phyloP scores from a whole-genome alignment of 192 early-diverging fungal genomes.

The Dispira parvispora region DNA sequence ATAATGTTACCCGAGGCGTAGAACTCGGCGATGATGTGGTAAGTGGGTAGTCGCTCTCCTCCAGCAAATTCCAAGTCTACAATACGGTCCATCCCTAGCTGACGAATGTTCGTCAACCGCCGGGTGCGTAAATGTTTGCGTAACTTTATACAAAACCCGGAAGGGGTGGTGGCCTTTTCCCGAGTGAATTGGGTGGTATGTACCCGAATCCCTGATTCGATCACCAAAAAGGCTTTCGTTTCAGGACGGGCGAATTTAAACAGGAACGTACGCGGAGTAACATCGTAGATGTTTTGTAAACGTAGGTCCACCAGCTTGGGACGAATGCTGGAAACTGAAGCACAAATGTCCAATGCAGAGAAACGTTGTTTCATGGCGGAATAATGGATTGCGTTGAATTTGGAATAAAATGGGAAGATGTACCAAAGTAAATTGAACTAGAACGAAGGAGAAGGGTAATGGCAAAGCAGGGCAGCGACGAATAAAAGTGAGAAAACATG shows the following conservation, averaged over 20 bases:
- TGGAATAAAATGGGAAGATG: no score
- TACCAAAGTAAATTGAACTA: no score
- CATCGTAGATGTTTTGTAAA: conserved; percentile 91
- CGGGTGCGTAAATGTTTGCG: conserved; percentile 82
- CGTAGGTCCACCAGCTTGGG: conserved; percentile 63
- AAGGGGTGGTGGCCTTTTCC: conserved; percentile 74
- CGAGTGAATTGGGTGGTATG: conserved; percentile 81
- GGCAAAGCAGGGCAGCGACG: no score
- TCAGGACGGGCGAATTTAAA: conserved; percentile 90
- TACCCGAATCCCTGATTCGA: conserved; percentile 87
- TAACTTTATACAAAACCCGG: conserved; percentile 75
- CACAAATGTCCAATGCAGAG: conserved; percentile 73
- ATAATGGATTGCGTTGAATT: no score
- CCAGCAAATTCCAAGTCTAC: conserved; percentile 88
- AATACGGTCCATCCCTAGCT: conserved; percentile 81
- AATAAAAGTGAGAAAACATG: no score
- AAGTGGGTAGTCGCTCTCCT: conserved; percentile 22
- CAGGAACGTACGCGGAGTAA: conserved; percentile 74
- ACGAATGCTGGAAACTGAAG: conserved; percentile 38
- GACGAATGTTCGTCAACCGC: conserved; percentile 55
- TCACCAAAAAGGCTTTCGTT: conserved; percentile 66
- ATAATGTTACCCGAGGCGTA: conserved; percentile 89
- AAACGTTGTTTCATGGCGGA: conserved; percentile 70
- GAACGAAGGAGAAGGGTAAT: no score
- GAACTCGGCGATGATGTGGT: conserved; percentile 63